phyloP scores from a whole-genome alignment of 768 basidiomycete species.

The Tremella fuciformis region DNA sequence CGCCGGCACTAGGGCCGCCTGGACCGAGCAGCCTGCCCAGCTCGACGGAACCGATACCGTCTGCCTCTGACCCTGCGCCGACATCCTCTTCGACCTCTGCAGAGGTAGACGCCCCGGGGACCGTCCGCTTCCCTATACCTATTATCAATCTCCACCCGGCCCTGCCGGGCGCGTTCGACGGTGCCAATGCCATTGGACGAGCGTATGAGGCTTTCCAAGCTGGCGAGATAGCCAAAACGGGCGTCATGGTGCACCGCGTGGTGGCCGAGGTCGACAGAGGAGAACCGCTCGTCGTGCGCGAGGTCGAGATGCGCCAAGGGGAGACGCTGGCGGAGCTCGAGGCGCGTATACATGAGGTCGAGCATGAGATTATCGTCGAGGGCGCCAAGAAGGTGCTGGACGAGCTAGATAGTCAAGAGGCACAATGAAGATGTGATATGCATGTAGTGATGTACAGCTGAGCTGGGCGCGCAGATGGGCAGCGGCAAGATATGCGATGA shows the following conservation, averaged over 20 bases:
- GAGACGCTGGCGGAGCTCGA: conserved; percentile 73
- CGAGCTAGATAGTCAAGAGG: conserved; percentile 13
- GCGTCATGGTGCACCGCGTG: conserved; percentile 91
- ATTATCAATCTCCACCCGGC: conserved; percentile 98
- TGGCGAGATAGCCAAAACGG: conserved; percentile 73
- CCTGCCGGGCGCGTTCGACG: conserved; percentile 92
- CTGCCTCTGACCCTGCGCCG: not conserved
- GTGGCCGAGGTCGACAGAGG: conserved; percentile 91
- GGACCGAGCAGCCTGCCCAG: conserved; percentile 8
- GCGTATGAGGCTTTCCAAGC: conserved; percentile 83
- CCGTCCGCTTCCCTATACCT: conserved; percentile 57
- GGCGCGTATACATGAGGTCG: conserved; percentile 69
- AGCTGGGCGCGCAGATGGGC: too few relatives aligned
- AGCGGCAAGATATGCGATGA: too few relatives aligned
- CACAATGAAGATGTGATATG: too few relatives aligned
- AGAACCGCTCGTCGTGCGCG: conserved; percentile 74
- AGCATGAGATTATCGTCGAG: conserved; percentile 88
- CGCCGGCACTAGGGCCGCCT: conserved; percentile 23
- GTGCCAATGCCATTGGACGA: conserved; percentile 82
- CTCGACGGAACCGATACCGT: conserved; percentile 23
- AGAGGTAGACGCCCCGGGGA: not conserved
- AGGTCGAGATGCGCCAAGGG: conserved; percentile 69
- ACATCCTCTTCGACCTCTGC: conserved; percentile 3
- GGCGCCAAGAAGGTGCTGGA: conserved; percentile 71
- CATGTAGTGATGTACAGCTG: too few relatives aligned